phyloP scores from a whole-genome alignment of 1,139 yeast genomes.

The Taiozyma sp. region DNA sequence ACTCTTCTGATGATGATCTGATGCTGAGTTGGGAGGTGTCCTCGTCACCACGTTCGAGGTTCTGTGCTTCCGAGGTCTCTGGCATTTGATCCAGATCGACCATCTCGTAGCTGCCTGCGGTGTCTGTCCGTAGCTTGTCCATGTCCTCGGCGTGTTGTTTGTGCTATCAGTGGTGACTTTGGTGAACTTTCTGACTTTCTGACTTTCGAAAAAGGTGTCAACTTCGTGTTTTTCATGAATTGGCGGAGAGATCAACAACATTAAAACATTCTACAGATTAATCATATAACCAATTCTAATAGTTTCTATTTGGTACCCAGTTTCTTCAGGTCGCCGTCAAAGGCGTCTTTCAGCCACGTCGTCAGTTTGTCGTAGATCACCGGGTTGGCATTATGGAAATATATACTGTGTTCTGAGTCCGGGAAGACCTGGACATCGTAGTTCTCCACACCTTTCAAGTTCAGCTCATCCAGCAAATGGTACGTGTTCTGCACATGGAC shows the following conservation, averaged over 20 bases:
- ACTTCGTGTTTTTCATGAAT: background rate
- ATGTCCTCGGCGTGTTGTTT: background rate
- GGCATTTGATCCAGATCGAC: background rate
- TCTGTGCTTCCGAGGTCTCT: background rate
- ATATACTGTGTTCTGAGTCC: slow-evolving; percentile 85
- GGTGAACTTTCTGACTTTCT: no score
- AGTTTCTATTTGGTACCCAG: slow-evolving; percentile 12
- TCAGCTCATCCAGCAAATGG: slow-evolving; percentile 67
- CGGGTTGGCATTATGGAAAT: slow-evolving; percentile 71
- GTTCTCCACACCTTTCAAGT: slow-evolving; percentile 60
- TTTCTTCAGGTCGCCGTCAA: slow-evolving; percentile 44
- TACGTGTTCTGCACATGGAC: slow-evolving; percentile 90
- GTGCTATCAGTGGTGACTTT: no score
- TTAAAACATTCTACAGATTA: no score
- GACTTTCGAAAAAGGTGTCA: background rate
- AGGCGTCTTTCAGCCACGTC: slow-evolving; percentile 71
- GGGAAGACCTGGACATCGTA: slow-evolving; percentile 91
- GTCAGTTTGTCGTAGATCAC: slow-evolving; percentile 73
- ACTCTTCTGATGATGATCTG: background rate
- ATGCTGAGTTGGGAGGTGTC: background rate
- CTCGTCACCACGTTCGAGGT: background rate
- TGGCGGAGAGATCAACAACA: background rate
- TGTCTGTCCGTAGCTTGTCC: background rate
- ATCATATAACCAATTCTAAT: background rate
- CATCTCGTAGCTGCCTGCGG: slow-evolving; percentile 4